These are phyloP conservation scores for Halophytophthora batemanensis DNA, from an alignment of 352 stramenopile genomes.

Conservation along the genomic window DNA sequence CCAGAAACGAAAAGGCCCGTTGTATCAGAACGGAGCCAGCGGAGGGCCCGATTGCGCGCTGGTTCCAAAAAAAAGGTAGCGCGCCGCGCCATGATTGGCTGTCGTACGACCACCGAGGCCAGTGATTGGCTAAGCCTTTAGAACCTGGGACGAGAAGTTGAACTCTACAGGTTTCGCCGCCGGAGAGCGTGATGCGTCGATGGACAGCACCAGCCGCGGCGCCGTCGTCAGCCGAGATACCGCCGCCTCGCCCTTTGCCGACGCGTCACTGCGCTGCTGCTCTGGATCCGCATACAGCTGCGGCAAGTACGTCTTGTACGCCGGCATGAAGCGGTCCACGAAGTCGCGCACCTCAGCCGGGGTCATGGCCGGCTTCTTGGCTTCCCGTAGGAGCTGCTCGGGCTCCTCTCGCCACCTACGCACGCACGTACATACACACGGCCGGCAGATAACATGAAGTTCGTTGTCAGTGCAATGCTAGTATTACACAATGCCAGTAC, in stretches of 20 bases:
- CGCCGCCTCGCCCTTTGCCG: slow-evolving; percentile 1
- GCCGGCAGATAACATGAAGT: too few relatives aligned
- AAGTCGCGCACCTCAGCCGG: slow-evolving; percentile 74
- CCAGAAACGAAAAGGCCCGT: too few relatives aligned
- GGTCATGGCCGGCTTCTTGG: slow-evolving; percentile 61
- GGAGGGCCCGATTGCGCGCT: too few relatives aligned
- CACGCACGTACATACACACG: too few relatives aligned
- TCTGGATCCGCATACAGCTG: slow-evolving; percentile 49
- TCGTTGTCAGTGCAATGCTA: too few relatives aligned
- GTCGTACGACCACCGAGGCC: too few relatives aligned
- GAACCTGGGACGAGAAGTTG: slow-evolving; percentile 42
- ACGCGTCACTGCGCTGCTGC: slow-evolving; percentile 2
- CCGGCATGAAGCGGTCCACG: slow-evolving; percentile 85
- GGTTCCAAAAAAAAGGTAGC: too few relatives aligned
- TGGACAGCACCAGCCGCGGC: slow-evolving; percentile 61
- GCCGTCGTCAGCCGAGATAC: slow-evolving; percentile 24
- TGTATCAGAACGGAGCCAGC: too few relatives aligned
- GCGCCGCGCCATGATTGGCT: too few relatives aligned
- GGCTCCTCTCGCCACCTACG: slow-evolving; percentile 78
- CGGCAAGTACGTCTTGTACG: slow-evolving; percentile 70
- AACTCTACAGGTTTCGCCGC: slow-evolving; percentile 34
- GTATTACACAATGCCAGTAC: slow-evolving; percentile 5
- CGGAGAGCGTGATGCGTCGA: slow-evolving; percentile 41
- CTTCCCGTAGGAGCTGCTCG: slow-evolving; percentile 58
- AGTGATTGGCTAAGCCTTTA: slow-evolving; percentile 21